Evolutionary conservation across 1,284 basidiomycete species (phyloP).

Genomic region (Tylopilus sp.): DNA sequence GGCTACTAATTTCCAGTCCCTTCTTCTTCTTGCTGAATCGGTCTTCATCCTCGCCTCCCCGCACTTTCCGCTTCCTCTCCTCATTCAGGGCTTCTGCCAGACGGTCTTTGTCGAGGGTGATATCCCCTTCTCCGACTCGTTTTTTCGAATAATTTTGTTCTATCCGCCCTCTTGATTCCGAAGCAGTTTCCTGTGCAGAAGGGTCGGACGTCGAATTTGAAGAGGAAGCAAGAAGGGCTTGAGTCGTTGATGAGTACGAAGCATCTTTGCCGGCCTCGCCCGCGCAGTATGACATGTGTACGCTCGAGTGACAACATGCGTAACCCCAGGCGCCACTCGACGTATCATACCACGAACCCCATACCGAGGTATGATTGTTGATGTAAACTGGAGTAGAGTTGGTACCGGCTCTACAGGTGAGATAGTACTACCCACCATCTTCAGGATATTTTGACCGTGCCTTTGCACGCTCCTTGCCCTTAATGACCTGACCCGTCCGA

Average conservation of each 20-base stretch:
- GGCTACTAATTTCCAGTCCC: slow-evolving; percentile 43
- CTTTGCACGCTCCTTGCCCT: slow-evolving; percentile 85
- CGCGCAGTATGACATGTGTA: slow-evolving; percentile 91
- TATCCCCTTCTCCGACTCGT: slow-evolving; percentile 69
- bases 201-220: slow-evolving; percentile 26
- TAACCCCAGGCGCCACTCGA: slow-evolving; percentile 83
- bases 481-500: slow-evolving; percentile 83
- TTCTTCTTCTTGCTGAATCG: slow-evolving; percentile 58
- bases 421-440: slow-evolving; percentile 59
- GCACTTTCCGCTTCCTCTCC: slow-evolving; percentile 73
- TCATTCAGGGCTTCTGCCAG: slow-evolving; percentile 68
- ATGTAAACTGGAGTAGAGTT: slow-evolving; percentile 57
- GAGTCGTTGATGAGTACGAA: slow-evolving; percentile 61
- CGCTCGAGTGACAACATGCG: slow-evolving; percentile 85
- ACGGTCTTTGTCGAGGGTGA: slow-evolving; percentile 64
- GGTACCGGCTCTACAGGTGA: neutral
- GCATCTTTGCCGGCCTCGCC: slow-evolving; percentile 86
- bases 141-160: slow-evolving; percentile 64
- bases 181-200: slow-evolving; percentile 26
- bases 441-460: slow-evolving; percentile 89
- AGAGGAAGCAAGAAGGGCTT: slow-evolving; percentile 54
- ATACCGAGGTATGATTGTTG: slow-evolving; percentile 91
- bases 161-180: slow-evolving; percentile 42
- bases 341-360: slow-evolving; percentile 92
- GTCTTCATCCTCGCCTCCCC: slow-evolving; percentile 55